These are phyloP conservation scores for Monilinia fructicola DNA, from an alignment of 2,329 filamentous ascomycete species.

Conservation along the genomic window DNA sequence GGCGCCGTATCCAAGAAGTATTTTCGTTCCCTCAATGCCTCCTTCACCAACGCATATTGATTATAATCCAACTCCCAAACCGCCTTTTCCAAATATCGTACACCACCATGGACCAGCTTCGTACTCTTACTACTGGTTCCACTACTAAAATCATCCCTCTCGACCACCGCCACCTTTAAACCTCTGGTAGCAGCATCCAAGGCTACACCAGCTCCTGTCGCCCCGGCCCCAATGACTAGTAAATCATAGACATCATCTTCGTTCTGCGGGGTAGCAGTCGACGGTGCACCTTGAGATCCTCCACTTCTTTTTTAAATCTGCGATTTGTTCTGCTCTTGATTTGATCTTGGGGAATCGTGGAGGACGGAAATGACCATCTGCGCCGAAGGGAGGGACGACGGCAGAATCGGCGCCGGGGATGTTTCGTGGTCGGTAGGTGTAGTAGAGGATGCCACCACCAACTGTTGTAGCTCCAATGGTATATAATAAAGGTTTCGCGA, in stretches of 20 bases:
- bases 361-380: constrained; percentile 63
- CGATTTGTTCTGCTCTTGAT: constrained; percentile 51
- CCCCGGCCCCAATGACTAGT: constrained; percentile 68
- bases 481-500: constrained; percentile 53
- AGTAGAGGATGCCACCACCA: constrained; percentile 51
- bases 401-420: constrained; percentile 69
- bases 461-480: constrained; percentile 48
- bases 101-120: constrained; percentile 75
- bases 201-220: constrained; percentile 69
- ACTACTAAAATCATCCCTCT: constrained; percentile 71
- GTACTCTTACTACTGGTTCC: constrained; percentile 75
- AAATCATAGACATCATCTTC: constrained; percentile 62
- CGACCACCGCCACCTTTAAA: constrained; percentile 68
- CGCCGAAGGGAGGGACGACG: constrained; percentile 67
- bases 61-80: constrained; percentile 74
- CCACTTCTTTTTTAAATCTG: constrained; percentile 49
- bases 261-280: constrained; percentile 37
- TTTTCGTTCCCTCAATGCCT: constrained; percentile 71
- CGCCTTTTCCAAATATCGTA: constrained; percentile 73
- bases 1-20: constrained; percentile 75
- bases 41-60: constrained; percentile 69
- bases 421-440: constrained; percentile 65
- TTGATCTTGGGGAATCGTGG: constrained; percentile 54
- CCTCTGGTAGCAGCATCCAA: constrained; percentile 71
- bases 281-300: constrained; percentile 47